Evolutionary conservation across 2,329 filamentous ascomycete genomes (phyloP), one percentile per base, ranked within the genome.

Genomic region (Stachybotrys echinatus): DNA sequence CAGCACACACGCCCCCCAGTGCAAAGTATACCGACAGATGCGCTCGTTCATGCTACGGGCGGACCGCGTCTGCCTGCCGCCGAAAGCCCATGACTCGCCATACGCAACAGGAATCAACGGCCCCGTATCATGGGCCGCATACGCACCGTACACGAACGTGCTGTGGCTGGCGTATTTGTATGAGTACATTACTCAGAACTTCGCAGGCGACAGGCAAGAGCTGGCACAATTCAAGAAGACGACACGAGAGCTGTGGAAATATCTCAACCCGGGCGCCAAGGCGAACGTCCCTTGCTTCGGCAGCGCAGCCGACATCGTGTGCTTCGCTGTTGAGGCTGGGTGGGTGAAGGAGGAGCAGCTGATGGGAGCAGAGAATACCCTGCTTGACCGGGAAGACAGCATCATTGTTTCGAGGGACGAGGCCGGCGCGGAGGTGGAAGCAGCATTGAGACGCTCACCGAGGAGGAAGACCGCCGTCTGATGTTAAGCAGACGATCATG

Each of bases 101-200:
- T 80, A 81, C 55, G 70, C 72, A 23, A 55, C 61, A 17, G 73
- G 73, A 1, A 58, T 74, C 34, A 67, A 75, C 50, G 76, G 74
- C 1, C 62, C 75, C 4, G 69, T 83, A 12, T 74, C 72, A 2
- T 86, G 83, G 83, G 63, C 69, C 5, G 70, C 66, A 1, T 76
- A 79, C 55, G 73, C 73, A 23, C 80, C 83, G 1, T 85, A 85
- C 61, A 84, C 79, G 5, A 86, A 86, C 54, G 80, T 85, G 2
- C 66, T 86, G 18, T 86, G 83, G 83, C 71, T 86, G 40, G 77
- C 80, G 3, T 85, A 84, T 54, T 67, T 84, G 5, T 83, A 83
- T 57, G 66, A 72, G 34, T 83, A 82, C 61, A 63, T 83, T 50
- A 57, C 69, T 3, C 56, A 53, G 6, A 69, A 75, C 52, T 83